Base-by-base conservation (phyloP, 495 filamentous ascomycete species). In the Hyaloscypha bicolor region DNA sequence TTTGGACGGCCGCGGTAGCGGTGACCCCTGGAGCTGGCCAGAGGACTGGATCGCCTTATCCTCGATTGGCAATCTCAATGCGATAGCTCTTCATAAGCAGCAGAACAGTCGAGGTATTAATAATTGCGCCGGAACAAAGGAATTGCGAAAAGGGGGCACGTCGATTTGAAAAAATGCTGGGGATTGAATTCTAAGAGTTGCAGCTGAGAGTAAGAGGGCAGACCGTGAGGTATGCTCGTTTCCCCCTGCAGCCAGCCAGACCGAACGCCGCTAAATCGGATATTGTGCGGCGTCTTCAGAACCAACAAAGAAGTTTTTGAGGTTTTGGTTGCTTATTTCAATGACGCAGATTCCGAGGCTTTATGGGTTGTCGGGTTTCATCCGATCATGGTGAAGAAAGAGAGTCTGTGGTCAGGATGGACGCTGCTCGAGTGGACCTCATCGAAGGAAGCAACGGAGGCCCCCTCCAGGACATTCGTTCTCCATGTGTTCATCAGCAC, bases 301-400 rank as follows among this genome's bases (percentile, higher is more conserved):
- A 14, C 8, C 42, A 12, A 48, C 42, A 48, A 48, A 14, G 42
- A 48, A 48, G 42, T 6, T 48, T 48, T 48, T 6, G 42, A 48
- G 42, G 11, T 14, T 48, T 2, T 56, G 21, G 53, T 25, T 1
- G 53, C 53, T 56, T 56, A 9, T 56, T 56, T 56, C 21, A 32
- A 32, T 12, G 19, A 11, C 30, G 53, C 53, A 56, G 53, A 30
- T 56, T 56, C 21, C 30, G 53, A 56, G 53, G 53, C 53, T 56
- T 56, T 48, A 12, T 48, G 42, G 11, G 42, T 14, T 48, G 42
- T 48, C 42, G 42, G 0, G 42, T 48, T 6, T 48, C 42, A 19
- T 14, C 42, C 4, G 42, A 48, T 48, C 4, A 37, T 3, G 11
- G 42, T 6, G 9, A 12, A 12, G 42, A 12, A 48, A 4, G 9